phyloP scores from a whole-genome alignment of 75 land plant species.

The Larix kaempferi region DNA sequence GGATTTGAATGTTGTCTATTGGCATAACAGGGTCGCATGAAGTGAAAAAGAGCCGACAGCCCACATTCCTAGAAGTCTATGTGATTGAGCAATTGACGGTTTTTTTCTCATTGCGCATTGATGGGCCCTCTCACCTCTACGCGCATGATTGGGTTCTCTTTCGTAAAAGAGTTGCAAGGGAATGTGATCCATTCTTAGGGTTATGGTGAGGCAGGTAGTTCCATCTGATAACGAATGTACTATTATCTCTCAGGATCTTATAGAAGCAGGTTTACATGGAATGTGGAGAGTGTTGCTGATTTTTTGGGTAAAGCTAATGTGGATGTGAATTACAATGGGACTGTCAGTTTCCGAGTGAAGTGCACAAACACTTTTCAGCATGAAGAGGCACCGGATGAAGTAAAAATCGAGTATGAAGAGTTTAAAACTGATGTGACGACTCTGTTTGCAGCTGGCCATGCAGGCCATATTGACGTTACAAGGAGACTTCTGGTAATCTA shows the following conservation, averaged over 20 bases:
- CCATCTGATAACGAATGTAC: constrained; percentile 35
- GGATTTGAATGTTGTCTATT: too few relatives aligned
- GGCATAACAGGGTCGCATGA: too few relatives aligned
- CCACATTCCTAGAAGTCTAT: too few relatives aligned
- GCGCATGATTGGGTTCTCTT: too few relatives aligned
- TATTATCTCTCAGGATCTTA: constrained; percentile 42
- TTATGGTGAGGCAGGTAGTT: constrained; percentile 29
- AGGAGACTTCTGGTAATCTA: constrained; percentile 12
- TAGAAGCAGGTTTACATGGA: constrained; percentile 37
- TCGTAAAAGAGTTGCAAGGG: too few relatives aligned
- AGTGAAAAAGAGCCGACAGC: too few relatives aligned
- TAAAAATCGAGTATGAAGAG: constrained; percentile 48
- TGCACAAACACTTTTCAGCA: constrained; percentile 48
- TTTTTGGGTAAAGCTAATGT: constrained; percentile 39
- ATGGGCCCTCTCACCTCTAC: too few relatives aligned
- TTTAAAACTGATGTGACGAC: constrained; percentile 71
- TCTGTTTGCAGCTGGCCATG: constrained; percentile 71
- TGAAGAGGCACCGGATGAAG: constrained; percentile 56
- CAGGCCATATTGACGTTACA: constrained; percentile 55
- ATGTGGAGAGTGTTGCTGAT: constrained; percentile 30
- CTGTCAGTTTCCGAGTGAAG: constrained; percentile 43
- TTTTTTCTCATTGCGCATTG: too few relatives aligned
- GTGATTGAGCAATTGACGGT: too few relatives aligned
- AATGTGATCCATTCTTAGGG: too few relatives aligned
- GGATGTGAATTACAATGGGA: constrained; percentile 76